Conservation (phyloP, 2,329 filamentous ascomycete species). For the Colletotrichum sp. region DNA sequence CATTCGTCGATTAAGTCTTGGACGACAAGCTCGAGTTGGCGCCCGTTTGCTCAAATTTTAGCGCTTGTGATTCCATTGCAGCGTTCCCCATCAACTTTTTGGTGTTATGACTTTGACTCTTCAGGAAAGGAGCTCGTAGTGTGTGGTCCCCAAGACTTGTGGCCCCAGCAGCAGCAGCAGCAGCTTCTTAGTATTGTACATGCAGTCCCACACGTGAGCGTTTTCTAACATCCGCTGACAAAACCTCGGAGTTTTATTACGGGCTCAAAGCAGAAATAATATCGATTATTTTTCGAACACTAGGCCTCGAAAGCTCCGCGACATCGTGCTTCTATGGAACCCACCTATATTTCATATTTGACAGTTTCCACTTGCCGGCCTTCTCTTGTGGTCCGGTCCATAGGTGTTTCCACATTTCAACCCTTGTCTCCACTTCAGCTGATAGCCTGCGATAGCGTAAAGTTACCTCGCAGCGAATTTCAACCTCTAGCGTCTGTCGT, state of each 20-base stretch:
- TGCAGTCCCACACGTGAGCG: background rate
- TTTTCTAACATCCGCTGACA: background rate
- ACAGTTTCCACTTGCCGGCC: background rate
- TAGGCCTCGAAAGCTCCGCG: background rate
- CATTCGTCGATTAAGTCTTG: background rate
- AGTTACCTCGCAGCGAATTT: background rate
- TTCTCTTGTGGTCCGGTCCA: accelerated
- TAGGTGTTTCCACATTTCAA: background rate
- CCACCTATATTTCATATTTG: background rate
- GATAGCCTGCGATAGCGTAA: background rate
- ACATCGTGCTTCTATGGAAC: background rate
- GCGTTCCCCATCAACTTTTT: accelerated
- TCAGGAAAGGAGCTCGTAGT: background rate
- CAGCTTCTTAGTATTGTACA: background rate
- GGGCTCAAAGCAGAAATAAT: background rate
- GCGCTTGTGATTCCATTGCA: background rate
- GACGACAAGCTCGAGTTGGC: background rate
- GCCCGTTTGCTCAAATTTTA: background rate
- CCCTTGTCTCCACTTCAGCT: background rate
- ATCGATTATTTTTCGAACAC: no score
- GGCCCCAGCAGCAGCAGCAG: background rate
- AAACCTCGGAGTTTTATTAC: background rate
- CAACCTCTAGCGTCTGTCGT: background rate
- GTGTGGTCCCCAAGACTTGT: background rate
- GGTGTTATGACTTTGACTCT: background rate